Base-by-base conservation (phyloP, 345 rosid species). In the Bruguiera sexangula region DNA sequence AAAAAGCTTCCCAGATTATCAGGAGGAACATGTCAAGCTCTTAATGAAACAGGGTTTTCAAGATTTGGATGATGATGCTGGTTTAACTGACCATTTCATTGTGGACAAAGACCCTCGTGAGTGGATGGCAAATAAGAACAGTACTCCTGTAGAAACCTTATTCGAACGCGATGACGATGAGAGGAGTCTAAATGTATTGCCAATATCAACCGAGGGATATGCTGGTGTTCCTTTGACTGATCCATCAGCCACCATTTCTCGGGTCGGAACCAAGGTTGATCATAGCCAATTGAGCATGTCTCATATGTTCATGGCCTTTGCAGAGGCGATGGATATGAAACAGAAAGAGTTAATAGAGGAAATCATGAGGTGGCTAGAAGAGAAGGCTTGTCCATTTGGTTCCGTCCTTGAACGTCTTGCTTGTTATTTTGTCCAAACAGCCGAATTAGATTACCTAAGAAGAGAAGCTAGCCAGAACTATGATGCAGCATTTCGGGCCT, bases 361-460 rank as follows among this genome's bases (percentile, higher is more conserved):
- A 53, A 53, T 53, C 24, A 19, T 53, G 57, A n/a, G 26, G 57
- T 53, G 57, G 57, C 57, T 53, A 19, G 8, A 53, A 53, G 57
- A 53, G 24, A n/a, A 53, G 26, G 57, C 57, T 53, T 19, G 26
- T 53, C 22, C 57, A 53, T n/a, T 53, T n/a, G 57, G 57, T 22
- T 53, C 57, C n/a, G 24, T n/a, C 57, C 57, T 53, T 19, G 26
- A 53, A 53, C 57, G 57, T 53, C 57, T 53, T 53, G 57, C 26
- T 7, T n/a, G 57, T 53, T 53, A 53, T 22, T 7, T 53, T 24
- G 24, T 53, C 24, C 57, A 53, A n/a, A 19, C 57, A 7, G n/a
- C 20, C 20, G 57, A 53, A 22, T 6, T 53, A 22, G 24, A 53
- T 22, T 53, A n/a, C 57, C 57, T 53, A 22, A 53, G 57, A 53